Evolutionary conservation across 805 yeast genomes (phyloP).

Genomic region (Candida arabinofermentans): DNA sequence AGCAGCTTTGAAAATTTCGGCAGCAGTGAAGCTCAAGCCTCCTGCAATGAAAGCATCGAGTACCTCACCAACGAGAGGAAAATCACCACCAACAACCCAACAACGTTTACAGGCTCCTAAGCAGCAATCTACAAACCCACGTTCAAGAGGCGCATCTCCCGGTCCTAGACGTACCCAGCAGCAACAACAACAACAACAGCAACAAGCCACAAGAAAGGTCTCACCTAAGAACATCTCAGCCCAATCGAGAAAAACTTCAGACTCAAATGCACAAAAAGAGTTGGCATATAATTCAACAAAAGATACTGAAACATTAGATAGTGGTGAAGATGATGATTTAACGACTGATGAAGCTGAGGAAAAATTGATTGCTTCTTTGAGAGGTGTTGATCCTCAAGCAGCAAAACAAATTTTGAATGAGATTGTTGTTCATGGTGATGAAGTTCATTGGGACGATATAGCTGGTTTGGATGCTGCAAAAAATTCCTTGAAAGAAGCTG

Average conservation of each 20-base stretch:
- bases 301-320: constrained; percentile 28
- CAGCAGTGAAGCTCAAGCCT: constrained; percentile 26
- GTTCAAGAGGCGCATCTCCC: constrained; percentile 11
- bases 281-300: constrained; percentile 22
- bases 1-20: constrained; percentile 31
- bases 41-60: constrained; percentile 10
- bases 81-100: constrained; percentile 1
- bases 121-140: neutral
- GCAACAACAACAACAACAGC: neutral
- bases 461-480: constrained; percentile 92
- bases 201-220: constrained; percentile 4
- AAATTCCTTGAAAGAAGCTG: constrained; percentile 85
- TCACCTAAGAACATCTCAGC: constrained; percentile 7
- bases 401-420: constrained; percentile 85
- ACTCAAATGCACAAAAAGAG: constrained; percentile 7
- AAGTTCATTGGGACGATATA: constrained; percentile 91
- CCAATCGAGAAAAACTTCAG: constrained; percentile 1
- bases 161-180: constrained; percentile 4
- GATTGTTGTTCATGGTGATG: constrained; percentile 85
- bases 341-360: constrained; percentile 24
- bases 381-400: constrained; percentile 74
- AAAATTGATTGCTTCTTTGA: constrained; percentile 40
- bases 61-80: constrained; percentile 10
- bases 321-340: constrained; percentile 15
- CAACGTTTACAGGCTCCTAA: constrained; percentile 1